Base-by-base conservation (phyloP, 1,284 basidiomycete species). In the Malassezia dermatis region DNA sequence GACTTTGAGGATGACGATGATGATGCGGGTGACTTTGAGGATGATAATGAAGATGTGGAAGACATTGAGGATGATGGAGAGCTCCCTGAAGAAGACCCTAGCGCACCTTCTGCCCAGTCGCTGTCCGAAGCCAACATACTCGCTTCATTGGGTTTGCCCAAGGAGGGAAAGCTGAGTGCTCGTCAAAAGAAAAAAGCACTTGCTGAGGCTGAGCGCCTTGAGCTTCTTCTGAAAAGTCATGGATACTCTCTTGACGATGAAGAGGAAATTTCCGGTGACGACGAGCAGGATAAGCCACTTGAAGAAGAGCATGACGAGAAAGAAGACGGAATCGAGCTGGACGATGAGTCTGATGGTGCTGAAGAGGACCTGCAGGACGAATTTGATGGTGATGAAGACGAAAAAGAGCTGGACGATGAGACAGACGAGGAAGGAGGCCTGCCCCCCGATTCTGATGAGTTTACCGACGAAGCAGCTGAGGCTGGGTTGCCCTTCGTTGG, bases 401-500 rank as follows among this genome's bases (percentile, higher is more conserved):
- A 59, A 21, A 61, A 63, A 28, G 61, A 44, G 13, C 13, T 27
- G 8, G 42, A 44, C 13, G 42, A 43, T 32, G 81, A 84, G 46
- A 82, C 15, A 1, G 24, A 3, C 8, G 51, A 58, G 10, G 57
- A 57, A 11, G 32, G 39, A 5, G 51, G 51, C 19, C 48, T 52
- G 15, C 31, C 34, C 24, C 23, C 23, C 35, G 32, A 31, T 11
- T 42, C 44, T 15, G 59, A 53, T 31, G 51, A 50, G 23, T 54
- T 56, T 10, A 49, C 49, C 26, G 30, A 32, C 13, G 56, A 42
- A 8, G 49, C 45, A 5, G 51, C 49, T 10, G 67, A 60, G 21
- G 63, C 53, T 10, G 59, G 51, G 27, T 80, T 83, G 46, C 83
- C 79, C 39, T 82, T 81, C n/a, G 78, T 77, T 8, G 80, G 78